These are phyloP conservation scores for Asterochloris erici DNA, from an alignment of 139 green algal species.

Conservation along the genomic window DNA sequence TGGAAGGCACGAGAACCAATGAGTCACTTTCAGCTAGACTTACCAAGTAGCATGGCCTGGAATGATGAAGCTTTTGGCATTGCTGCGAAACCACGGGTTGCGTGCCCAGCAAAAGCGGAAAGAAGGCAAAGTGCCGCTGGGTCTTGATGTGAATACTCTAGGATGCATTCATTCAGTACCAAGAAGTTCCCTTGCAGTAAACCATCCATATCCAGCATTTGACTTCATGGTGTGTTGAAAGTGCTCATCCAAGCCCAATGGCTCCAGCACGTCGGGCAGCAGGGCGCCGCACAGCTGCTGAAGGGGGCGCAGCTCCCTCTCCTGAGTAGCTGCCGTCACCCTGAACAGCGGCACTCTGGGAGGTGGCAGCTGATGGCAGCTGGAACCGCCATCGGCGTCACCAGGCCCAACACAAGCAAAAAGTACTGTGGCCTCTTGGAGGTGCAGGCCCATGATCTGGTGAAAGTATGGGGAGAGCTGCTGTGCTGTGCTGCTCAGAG, in stretches of 20 bases:
- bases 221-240: slow-evolving; percentile 10
- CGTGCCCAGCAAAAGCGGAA: too few relatives aligned
- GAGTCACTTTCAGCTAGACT: too few relatives aligned
- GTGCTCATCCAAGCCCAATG: slow-evolving; percentile 7
- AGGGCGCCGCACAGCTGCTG: background rate
- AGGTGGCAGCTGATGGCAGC: background rate
- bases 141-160: background rate
- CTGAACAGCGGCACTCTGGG: background rate
- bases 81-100: too few relatives aligned
- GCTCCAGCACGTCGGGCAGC: slow-evolving; percentile 7
- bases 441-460: background rate
- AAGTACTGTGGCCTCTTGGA: background rate
- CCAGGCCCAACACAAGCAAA: background rate
- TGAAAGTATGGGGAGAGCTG: background rate
- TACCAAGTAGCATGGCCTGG: too few relatives aligned
- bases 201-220: slow-evolving; percentile 10
- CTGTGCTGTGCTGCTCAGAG: background rate
- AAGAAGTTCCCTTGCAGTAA: background rate
- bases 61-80: too few relatives aligned
- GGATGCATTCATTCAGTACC: background rate
- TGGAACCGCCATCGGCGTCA: background rate
- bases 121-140: too few relatives aligned
- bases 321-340: background rate
- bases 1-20: too few relatives aligned
- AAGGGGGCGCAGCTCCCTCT: background rate